A percentile compares a stretch with the other conserved stretches of the same genome.
These are phyloP conservation scores for Aspergillus saccharolyticus DNA, from an alignment of 495 filamentous ascomycete species.

Conservation along the genomic window DNA sequence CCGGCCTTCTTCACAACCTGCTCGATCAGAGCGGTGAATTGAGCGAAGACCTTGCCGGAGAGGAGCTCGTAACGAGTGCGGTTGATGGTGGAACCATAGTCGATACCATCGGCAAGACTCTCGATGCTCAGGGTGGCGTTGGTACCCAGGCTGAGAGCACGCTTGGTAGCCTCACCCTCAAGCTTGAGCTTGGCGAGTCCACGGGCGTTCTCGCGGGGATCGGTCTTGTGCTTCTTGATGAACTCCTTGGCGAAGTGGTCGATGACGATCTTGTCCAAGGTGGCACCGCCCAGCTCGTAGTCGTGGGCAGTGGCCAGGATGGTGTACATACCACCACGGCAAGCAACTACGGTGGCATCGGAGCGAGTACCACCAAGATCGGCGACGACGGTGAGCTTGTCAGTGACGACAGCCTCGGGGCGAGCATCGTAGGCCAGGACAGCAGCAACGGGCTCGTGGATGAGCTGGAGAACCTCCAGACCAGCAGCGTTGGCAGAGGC, in stretches of 20 bases:
- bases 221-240: constrained; percentile 84
- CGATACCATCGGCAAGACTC: constrained; percentile 77
- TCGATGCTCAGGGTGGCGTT: constrained; percentile 90
- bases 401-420: constrained; percentile 63
- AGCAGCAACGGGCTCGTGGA: constrained; percentile 88
- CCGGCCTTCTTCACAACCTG: constrained; percentile 85
- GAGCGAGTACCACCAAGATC: constrained; percentile 91
- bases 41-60: constrained; percentile 72
- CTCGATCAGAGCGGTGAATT: constrained; percentile 80
- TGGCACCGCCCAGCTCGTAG: constrained; percentile 78
- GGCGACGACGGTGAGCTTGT: constrained; percentile 89
- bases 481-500: constrained; percentile 75
- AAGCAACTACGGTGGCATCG: constrained; percentile 85
- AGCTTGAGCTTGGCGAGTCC: constrained; percentile 87
- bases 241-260: constrained; percentile 99
- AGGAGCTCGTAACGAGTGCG: constrained; percentile 90
- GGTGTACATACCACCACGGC: constrained; percentile 92
- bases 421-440: constrained; percentile 89
- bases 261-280: constrained; percentile 83
- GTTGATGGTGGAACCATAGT: constrained; percentile 89
- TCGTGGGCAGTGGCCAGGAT: constrained; percentile 91
- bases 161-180: constrained; percentile 85
- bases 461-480: constrained; percentile 85
- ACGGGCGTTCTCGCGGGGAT: constrained; percentile 75
- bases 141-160: constrained; percentile 78